Evolutionary conservation across 441 rosid species (phyloP), one percentile per base, ranked within the genome.

Genomic region (Pelargonium australe): DNA sequence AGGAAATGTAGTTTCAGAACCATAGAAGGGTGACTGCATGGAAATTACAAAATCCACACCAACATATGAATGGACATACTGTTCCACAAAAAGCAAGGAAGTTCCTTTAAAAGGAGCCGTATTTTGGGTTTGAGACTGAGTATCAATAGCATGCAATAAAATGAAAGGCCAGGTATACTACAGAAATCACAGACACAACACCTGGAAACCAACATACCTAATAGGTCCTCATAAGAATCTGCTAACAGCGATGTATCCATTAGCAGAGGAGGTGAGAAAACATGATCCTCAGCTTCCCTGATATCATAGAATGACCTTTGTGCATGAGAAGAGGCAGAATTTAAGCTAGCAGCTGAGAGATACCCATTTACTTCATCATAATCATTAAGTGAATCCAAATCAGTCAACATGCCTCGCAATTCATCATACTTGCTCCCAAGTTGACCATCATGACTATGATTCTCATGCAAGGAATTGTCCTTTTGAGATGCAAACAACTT

Each of bases 231-330:
- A 40, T 87, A 92, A 37, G 92, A 58, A 78, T 90, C 98, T 4
- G 86, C 78, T 67, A 90, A 79, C 65, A 95, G 67, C 49, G 91
- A 84, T 20, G 91, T 75, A 67, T 95, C 98, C 88, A 90, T 82
- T 57, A 95, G 81, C 75, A 95, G 77, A 80, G 93, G 99, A 63
- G 99, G 98, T 8, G 99, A 95, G 74, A 90, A 89, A 68, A 87
- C 98, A 83, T 89, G 89, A 76, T 86, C 89, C 71, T 79, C 83
- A 58, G 79, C 69, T 73, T 86, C 97, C 64, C 88, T 91, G 67
- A 85, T 73, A 63, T 87, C 96, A 79, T 76, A 92, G 75, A 85
- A 87, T 0, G 84, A 83, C 57, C 76, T 82, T 20, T 79, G 91
- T 43, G 83, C 73, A 77, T 86, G 89, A 25, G 88, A 81, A 68